phyloP scores from a whole-genome alignment of 2,329 filamentous ascomycete species.

The Calonectria crousiana region DNA sequence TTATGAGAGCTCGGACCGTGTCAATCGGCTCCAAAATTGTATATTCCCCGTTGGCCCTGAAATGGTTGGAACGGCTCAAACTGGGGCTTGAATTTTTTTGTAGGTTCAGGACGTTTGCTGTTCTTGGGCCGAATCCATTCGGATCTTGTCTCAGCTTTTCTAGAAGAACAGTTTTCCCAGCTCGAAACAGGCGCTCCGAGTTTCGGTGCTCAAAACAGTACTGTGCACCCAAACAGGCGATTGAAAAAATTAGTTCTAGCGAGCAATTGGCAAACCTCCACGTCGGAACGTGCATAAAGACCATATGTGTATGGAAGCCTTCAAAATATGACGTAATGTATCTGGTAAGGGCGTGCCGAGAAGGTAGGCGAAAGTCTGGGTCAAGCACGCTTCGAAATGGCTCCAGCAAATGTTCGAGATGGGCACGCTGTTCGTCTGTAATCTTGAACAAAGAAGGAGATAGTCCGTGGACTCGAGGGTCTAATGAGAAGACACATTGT shows the following conservation, averaged over 20 bases:
- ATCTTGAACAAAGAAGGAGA: slow-evolving; percentile 43
- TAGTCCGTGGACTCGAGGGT: slow-evolving; percentile 29
- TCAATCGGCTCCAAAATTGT: slow-evolving; percentile 48
- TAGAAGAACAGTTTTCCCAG: slow-evolving; percentile 48
- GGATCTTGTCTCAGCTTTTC: slow-evolving; percentile 44
- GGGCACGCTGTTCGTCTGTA: slow-evolving; percentile 50
- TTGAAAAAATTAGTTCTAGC: slow-evolving; percentile 48
- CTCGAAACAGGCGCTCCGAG: slow-evolving; percentile 50
- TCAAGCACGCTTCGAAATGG: slow-evolving; percentile 45
- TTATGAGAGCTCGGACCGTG: slow-evolving; percentile 49
- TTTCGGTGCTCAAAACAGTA: slow-evolving; percentile 53
- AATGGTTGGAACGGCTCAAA: neutral
- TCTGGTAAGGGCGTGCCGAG: slow-evolving; percentile 50
- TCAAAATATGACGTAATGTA: slow-evolving; percentile 53
- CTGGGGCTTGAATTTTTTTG: neutral
- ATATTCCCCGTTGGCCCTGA: neutral
- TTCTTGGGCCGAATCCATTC: slow-evolving; percentile 39
- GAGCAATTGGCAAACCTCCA: slow-evolving; percentile 48
- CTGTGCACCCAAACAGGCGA: slow-evolving; percentile 52
- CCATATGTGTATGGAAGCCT: slow-evolving; percentile 54
- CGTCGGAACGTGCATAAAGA: slow-evolving; percentile 52
- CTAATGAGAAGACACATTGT: neutral
- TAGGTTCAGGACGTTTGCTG: slow-evolving; percentile 37
- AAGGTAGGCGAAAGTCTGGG: slow-evolving; percentile 49
- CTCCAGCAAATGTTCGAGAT: slow-evolving; percentile 41